phyloP scores from a whole-genome alignment of 2,329 filamentous ascomycete genomes.

The Xylariaceae sp. region DNA sequence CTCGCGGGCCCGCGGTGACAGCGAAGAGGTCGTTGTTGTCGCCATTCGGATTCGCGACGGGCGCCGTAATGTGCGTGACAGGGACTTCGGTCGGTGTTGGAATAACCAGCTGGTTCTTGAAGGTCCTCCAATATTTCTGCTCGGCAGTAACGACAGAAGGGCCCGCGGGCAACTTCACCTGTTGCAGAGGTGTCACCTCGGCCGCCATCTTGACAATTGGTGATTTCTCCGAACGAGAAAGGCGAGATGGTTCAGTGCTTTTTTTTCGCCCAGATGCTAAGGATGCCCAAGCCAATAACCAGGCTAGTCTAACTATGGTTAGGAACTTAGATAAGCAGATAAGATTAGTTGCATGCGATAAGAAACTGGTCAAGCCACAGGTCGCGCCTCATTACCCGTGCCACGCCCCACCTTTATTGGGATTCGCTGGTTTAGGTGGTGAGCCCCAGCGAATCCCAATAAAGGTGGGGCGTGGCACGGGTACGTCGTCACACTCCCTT shows the following conservation, averaged over 20 bases:
- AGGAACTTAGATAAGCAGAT: constrained; percentile 2
- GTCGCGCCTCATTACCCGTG: constrained; percentile 1
- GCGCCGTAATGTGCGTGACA: constrained; percentile 84
- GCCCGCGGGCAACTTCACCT: constrained; percentile 76
- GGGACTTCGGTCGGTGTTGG: constrained; percentile 87
- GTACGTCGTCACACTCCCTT: neutral
- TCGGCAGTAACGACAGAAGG: constrained; percentile 83
- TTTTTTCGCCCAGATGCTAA: constrained; percentile 8
- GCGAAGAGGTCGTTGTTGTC: constrained; percentile 70
- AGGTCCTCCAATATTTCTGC: constrained; percentile 93
- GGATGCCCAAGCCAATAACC: neutral
- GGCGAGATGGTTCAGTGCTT: constrained; percentile 1
- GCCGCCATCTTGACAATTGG: constrained; percentile 63
- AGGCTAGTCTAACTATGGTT: constrained; percentile 7
- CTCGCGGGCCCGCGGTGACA: constrained; percentile 87
- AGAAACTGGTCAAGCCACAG: neutral
- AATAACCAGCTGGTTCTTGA: constrained; percentile 85
- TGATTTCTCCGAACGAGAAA: constrained; percentile 10
- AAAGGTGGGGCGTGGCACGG: no score
- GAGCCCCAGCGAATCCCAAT: no score
- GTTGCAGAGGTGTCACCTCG: constrained; percentile 73
- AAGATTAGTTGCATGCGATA: neutral
- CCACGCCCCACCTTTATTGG: no score
- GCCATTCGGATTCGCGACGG: constrained; percentile 42
- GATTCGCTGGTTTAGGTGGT: no score